These are phyloP conservation scores for Fraxinus quadrangulata DNA, from an alignment of 257 asterid genomes.

Conservation along the genomic window DNA sequence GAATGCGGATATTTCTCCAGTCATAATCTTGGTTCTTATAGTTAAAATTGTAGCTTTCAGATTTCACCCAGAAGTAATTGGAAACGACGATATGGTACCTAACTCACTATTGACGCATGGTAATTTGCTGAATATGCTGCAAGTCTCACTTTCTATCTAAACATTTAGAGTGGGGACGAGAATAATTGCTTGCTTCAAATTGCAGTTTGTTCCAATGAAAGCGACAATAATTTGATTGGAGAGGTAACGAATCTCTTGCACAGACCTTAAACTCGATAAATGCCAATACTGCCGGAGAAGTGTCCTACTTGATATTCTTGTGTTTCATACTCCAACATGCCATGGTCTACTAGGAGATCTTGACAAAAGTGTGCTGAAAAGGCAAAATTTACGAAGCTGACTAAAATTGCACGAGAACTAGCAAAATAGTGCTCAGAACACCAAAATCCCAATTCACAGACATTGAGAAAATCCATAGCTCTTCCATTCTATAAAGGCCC, in stretches of 20 bases:
- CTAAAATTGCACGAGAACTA: too few relatives aligned
- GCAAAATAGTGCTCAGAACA: too few relatives aligned
- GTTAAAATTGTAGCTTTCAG: not conserved
- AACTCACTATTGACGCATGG: slow-evolving; percentile 21
- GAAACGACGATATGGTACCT: slow-evolving; percentile 8
- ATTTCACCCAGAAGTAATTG: slow-evolving; percentile 18
- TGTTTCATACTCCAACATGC: too few relatives aligned
- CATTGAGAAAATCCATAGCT: too few relatives aligned
- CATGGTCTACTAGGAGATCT: too few relatives aligned
- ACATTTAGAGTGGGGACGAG: not conserved
- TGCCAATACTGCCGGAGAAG: too few relatives aligned
- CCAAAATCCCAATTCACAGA: too few relatives aligned
- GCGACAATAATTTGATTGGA: not conserved
- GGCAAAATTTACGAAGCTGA: too few relatives aligned
- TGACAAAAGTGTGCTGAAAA: too few relatives aligned
- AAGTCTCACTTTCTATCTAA: not conserved
- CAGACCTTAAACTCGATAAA: too few relatives aligned
- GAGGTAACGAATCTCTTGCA: not conserved
- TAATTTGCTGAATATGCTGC: not conserved
- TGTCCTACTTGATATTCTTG: too few relatives aligned
- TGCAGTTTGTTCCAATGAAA: not conserved
- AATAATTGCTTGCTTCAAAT: not conserved
- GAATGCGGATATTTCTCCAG: not conserved
- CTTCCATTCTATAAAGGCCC: too few relatives aligned
- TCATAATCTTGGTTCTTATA: not conserved